A percentile compares a stretch with the other conserved stretches of the same genome.
Conservation (phyloP, 2,329 filamentous ascomycete species). For the Thermomyces lanuginosus region DNA sequence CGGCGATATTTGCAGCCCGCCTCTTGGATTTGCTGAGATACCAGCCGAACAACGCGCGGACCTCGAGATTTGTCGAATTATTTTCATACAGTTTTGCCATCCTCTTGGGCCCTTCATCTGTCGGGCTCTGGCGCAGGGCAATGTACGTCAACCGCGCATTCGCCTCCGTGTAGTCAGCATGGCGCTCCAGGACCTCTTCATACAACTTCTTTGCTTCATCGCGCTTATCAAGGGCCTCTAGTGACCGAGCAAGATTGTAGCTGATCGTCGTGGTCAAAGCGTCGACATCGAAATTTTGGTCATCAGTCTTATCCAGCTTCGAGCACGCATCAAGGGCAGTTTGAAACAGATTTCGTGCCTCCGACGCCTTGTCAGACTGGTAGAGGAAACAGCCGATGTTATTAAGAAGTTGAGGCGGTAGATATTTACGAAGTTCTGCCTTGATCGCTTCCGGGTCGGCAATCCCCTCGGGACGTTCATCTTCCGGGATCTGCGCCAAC, state of each 20-base stretch:
- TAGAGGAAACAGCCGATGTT: slow-evolving; percentile 96
- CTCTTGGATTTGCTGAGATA: slow-evolving; percentile 84
- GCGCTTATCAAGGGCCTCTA: slow-evolving; percentile 65
- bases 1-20: slow-evolving; percentile 59
- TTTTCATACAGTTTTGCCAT: slow-evolving; percentile 74
- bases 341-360: slow-evolving; percentile 77
- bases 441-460: slow-evolving; percentile 43
- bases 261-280: slow-evolving; percentile 89
- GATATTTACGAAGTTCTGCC: slow-evolving; percentile 52
- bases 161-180: slow-evolving; percentile 85
- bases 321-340: slow-evolving; percentile 79
- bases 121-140: slow-evolving; percentile 60
- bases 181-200: slow-evolving; percentile 65
- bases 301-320: slow-evolving; percentile 56
- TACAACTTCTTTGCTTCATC: slow-evolving; percentile 82
- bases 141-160: slow-evolving; percentile 81
- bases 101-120: slow-evolving; percentile 71
- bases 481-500: slow-evolving; percentile 56
- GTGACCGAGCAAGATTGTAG: slow-evolving; percentile 87
- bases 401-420: slow-evolving; percentile 84
- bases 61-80: slow-evolving; percentile 72
- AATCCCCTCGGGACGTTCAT: slow-evolving; percentile 45
- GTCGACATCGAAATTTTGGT: slow-evolving; percentile 75
- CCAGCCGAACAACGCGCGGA: slow-evolving; percentile 87
- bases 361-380: slow-evolving; percentile 63